Conservation (phyloP, 257 asterid species). For the Paulownia fortunei region DNA sequence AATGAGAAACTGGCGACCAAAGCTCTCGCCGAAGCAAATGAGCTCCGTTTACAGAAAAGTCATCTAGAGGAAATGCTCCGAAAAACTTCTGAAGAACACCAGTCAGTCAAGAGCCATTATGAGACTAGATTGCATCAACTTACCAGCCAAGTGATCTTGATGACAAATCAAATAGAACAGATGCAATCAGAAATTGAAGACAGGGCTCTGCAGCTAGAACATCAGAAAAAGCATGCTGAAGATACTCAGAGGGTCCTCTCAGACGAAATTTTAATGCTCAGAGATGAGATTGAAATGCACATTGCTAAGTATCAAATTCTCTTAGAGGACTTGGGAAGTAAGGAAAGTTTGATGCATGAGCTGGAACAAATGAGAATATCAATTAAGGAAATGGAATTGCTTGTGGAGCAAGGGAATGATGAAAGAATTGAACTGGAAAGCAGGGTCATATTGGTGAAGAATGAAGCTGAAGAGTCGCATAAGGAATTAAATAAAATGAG, state of each 20-base stretch:
- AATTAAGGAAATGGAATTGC: slow-evolving; percentile 51
- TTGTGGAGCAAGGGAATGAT: slow-evolving; percentile 46
- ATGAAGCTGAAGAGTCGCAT: slow-evolving; percentile 45
- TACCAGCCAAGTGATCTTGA: slow-evolving; percentile 38
- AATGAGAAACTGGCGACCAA: slow-evolving; percentile 74
- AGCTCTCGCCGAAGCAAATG: slow-evolving; percentile 76
- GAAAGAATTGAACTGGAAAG: slow-evolving; percentile 60
- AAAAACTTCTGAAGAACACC: slow-evolving; percentile 50
- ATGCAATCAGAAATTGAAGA: slow-evolving; percentile 48
- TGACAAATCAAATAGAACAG: slow-evolving; percentile 41
- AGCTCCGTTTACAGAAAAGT: slow-evolving; percentile 62
- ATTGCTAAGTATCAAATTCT: slow-evolving; percentile 44
- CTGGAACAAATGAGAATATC: slow-evolving; percentile 46
- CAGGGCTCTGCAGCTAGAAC: slow-evolving; percentile 41
- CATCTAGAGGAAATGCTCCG: slow-evolving; percentile 60
- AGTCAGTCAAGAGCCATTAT: slow-evolving; percentile 46
- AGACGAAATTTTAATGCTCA: slow-evolving; percentile 49
- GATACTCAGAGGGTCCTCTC: slow-evolving; percentile 46
- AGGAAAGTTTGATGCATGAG: slow-evolving; percentile 45
- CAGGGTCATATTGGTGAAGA: slow-evolving; percentile 39
- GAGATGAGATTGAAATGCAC: slow-evolving; percentile 50
- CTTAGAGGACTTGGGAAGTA: slow-evolving; percentile 45
- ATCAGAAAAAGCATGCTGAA: slow-evolving; percentile 49
- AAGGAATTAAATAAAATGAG: slow-evolving; percentile 47
- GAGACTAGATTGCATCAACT: slow-evolving; percentile 52